A percentile compares a stretch with the other conserved stretches of the same genome.
Conservation (phyloP, 192 early-diverging fungal genomes). For the Lunasporangiospora selenospora region DNA sequence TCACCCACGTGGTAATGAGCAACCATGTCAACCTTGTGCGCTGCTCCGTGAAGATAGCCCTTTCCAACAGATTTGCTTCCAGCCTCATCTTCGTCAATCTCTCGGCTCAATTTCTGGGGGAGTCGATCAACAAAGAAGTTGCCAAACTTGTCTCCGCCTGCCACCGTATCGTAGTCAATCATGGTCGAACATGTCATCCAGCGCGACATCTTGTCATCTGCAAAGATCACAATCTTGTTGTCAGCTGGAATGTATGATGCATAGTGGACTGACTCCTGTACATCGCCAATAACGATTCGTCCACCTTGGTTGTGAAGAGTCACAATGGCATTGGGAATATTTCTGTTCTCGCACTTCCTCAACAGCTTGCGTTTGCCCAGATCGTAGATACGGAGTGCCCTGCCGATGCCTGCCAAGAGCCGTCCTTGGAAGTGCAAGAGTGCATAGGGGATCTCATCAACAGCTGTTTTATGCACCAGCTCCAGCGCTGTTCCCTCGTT, state of each 20-base stretch:
- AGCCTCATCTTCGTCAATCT: constrained; percentile 89
- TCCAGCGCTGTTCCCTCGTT: constrained; percentile 71
- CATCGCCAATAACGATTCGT: constrained; percentile 86
- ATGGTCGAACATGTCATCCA: constrained; percentile 82
- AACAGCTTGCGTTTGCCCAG: constrained; percentile 90
- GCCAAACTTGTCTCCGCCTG: constrained; percentile 97
- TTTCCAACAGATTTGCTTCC: constrained; percentile 85
- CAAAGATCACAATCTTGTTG: constrained; percentile 88
- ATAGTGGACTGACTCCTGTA: constrained; percentile 88
- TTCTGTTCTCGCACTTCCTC: constrained; percentile 84
- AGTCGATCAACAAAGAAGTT: constrained; percentile 85
- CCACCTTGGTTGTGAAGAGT: constrained; percentile 79
- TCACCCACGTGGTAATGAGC: constrained; percentile 90
- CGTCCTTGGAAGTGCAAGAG: constrained; percentile 87
- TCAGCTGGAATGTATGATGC: constrained; percentile 72
- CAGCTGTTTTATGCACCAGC: constrained; percentile 85
- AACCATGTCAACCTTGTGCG: constrained; percentile 81
- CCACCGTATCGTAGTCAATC: constrained; percentile 94
- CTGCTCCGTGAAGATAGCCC: constrained; percentile 81
- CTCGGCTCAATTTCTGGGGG: constrained; percentile 65
- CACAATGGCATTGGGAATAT: constrained; percentile 78
- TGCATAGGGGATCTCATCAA: constrained; percentile 87
- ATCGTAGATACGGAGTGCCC: constrained; percentile 90
- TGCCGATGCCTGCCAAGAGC: constrained; percentile 88
- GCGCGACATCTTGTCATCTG: constrained; percentile 90